Evolutionary conservation across 805 yeast species (phyloP), one percentile per base, ranked within the genome.

Genomic region (Lipomyces orientalis): DNA sequence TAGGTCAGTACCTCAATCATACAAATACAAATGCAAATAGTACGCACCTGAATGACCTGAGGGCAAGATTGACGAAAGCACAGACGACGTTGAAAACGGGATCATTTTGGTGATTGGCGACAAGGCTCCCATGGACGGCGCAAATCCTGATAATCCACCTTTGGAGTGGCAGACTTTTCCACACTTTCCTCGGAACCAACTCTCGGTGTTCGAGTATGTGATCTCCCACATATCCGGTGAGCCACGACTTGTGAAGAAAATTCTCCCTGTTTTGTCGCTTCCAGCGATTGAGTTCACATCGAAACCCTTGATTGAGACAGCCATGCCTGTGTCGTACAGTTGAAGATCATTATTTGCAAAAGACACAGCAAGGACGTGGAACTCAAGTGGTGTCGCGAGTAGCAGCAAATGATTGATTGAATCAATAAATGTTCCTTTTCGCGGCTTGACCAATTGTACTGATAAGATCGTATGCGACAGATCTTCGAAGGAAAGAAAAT

Each of bases 181-280:
- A 75, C 97, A 90, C 73, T 88, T 90, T 75, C 90, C 89, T 70
- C 88, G 87, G 76, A 92, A 92, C 91, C 97, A 94, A 64, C 91
- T 89, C 59, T 92, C 95, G 33, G 90, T 85, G 71, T 88, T 90
- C 5, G 93, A 85, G 76, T 95, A 95, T 67, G 87, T 88, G 64
- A 95, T 81, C 75, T 91, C 94, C 97, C 97, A 95, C 55, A 95
- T 83, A 73, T 93, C 87, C 22, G 75, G 60, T 1, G 93, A 94
- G 71, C 90, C 92, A 54, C 84, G 84, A n/a, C 97, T 96, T 8
- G 90, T 84, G 77, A 96, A 91, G 76, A 91, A 91, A 4, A 95
- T 86, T 65, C 94, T 93, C 58, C 91, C 90, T 0, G 95, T 88
- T 56, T 80, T 79, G 25, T 86, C 86, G 73, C 86, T 85, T 1